phyloP scores from a whole-genome alignment of 192 early-diverging fungal genomes.

The Coemansia sp. region DNA sequence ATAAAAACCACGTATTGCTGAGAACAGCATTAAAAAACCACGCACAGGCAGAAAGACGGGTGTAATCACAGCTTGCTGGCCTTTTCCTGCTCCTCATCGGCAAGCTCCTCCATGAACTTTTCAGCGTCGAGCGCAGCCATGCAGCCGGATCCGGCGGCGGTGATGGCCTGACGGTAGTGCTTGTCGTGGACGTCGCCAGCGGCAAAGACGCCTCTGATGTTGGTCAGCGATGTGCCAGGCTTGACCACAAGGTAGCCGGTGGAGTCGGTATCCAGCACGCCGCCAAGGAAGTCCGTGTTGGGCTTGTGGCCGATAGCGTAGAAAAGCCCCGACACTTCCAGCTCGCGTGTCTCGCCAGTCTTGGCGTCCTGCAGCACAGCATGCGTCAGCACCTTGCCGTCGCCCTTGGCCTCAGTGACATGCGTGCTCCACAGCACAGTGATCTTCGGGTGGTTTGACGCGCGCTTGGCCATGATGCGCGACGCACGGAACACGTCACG shows the following conservation, averaged over 20 bases:
- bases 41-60: not conserved
- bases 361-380: constrained; percentile 78
- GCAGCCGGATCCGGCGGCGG: constrained; percentile 94
- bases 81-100: constrained; percentile 46
- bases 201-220: constrained; percentile 91
- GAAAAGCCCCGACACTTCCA: constrained; percentile 89
- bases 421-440: constrained; percentile 89
- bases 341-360: constrained; percentile 63
- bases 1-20: no score
- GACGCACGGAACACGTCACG: constrained; percentile 95
- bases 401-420: constrained; percentile 84
- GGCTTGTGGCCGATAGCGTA: constrained; percentile 98
- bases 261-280: constrained; percentile 79
- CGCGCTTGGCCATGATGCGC: constrained; percentile 94
- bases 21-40: no score
- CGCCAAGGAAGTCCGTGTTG: constrained; percentile 73
- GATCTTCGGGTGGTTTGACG: constrained; percentile 83
- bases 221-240: constrained; percentile 81
- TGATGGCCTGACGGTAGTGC: constrained; percentile 95
- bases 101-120: constrained; percentile 85
- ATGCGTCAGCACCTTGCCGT: constrained; percentile 72
- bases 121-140: constrained; percentile 98
- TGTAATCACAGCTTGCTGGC: constrained; percentile 35
- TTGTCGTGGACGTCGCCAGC: constrained; percentile 98
- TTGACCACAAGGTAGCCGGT: constrained; percentile 86